Percentiles rank a stretch among this genome's conserved stretches.
Conservation (phyloP, 768 basidiomycete species). For the Sarcomyxa edulis region DNA sequence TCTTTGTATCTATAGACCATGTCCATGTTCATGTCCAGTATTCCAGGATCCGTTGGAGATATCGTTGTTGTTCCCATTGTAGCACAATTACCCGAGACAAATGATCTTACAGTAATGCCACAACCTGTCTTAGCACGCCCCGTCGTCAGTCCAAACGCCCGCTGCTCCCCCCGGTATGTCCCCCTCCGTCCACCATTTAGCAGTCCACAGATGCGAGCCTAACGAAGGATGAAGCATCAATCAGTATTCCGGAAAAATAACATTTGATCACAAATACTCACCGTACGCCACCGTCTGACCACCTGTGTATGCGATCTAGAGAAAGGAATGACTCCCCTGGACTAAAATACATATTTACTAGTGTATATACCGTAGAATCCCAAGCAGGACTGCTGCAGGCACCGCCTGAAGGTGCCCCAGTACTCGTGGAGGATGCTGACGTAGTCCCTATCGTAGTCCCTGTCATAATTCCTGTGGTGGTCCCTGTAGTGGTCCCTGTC, state of each 20-base stretch:
- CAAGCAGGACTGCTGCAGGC: slow-evolving; percentile 46
- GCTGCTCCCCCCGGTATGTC: slow-evolving; percentile 53
- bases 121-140: slow-evolving; percentile 31
- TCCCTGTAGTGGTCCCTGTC: slow-evolving; percentile 17
- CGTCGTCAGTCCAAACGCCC: slow-evolving; percentile 50
- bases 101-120: too few species aligned
- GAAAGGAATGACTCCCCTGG: background rate
- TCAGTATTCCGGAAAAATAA: too few species aligned
- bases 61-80: too few species aligned
- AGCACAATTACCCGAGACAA: too few species aligned
- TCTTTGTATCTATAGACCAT: slow-evolving; percentile 65
- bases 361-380: slow-evolving; percentile 33
- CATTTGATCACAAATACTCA: slow-evolving; percentile 15
- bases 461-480: too few species aligned
- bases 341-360: background rate
- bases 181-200: slow-evolving; percentile 58
- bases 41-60: too few species aligned
- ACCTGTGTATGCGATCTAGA: slow-evolving; percentile 38
- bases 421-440: slow-evolving; percentile 14
- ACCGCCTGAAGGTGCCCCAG: slow-evolving; percentile 20
- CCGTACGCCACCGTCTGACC: slow-evolving; percentile 42
- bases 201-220: slow-evolving; percentile 54
- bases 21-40: too few species aligned
- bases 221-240: too few species aligned
- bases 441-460: slow-evolving; percentile 12